Conservation (phyloP, 2,329 filamentous ascomycete species). For the Colletotrichum sp. region DNA sequence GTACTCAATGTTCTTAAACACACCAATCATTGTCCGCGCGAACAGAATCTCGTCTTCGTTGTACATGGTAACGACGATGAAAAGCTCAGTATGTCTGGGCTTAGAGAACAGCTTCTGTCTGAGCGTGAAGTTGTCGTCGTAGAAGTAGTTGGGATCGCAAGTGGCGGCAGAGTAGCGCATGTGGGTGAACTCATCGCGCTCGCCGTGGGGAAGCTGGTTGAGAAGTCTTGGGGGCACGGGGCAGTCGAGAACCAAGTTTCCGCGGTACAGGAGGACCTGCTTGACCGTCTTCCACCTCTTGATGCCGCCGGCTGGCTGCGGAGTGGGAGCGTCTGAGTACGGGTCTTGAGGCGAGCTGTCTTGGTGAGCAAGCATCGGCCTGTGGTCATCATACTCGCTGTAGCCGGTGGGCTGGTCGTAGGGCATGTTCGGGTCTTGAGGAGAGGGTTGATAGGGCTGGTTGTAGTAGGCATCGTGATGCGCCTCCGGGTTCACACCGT, state of each 20-base stretch:
- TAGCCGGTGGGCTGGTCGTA: constrained; percentile 35
- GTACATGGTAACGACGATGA: constrained; percentile 98
- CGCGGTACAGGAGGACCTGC: constrained; percentile 95
- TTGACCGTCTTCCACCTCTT: constrained; percentile 98
- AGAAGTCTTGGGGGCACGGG: constrained; percentile 89
- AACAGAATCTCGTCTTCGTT: constrained; percentile 98
- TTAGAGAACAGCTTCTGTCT: constrained; percentile 93
- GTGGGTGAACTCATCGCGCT: constrained; percentile 89
- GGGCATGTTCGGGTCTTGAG: constrained; percentile 63
- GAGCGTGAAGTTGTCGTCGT: constrained; percentile 86
- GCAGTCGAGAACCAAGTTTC: constrained; percentile 96
- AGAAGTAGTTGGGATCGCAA: constrained; percentile 89
- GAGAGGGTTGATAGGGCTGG: constrained; percentile 77
- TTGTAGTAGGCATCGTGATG: constrained; percentile 90
- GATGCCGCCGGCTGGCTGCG: constrained; percentile 62
- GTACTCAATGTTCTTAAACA: constrained; percentile 98
- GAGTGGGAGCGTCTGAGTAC: constrained; percentile 49
- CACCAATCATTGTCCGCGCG: constrained; percentile 92
- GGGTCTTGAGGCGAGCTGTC: constrained; percentile 51
- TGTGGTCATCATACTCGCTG: constrained; percentile 69
- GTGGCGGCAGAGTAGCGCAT: constrained; percentile 96
- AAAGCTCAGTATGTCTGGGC: constrained; percentile 89
- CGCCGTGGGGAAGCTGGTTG: constrained; percentile 86
- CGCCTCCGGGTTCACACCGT: constrained; percentile 79
- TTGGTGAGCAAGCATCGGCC: constrained; percentile 77